These are phyloP conservation scores for Phytophthora constricta DNA, from an alignment of 352 stramenopile genomes.

Conservation along the genomic window DNA sequence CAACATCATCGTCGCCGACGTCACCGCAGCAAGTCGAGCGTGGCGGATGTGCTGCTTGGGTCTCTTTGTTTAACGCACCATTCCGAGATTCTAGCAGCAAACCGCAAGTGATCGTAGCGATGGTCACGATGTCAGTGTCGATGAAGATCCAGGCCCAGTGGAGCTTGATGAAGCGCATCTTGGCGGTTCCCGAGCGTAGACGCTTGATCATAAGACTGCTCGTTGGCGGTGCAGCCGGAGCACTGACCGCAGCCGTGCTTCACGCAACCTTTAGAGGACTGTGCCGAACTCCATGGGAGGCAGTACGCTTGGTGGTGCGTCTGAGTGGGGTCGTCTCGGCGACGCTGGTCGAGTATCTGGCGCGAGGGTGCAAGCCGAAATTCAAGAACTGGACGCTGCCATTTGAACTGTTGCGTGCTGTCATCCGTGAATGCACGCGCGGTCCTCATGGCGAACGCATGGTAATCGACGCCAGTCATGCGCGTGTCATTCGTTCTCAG, in stretches of 20 bases:
- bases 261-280: constrained; percentile 31
- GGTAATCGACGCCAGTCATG: constrained; percentile 37
- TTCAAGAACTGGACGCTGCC: constrained; percentile 56
- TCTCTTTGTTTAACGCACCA: constrained; percentile 4
- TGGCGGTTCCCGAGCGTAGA: constrained; percentile 16
- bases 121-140: constrained; percentile 9
- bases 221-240: constrained; percentile 23
- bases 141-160: constrained; percentile 19
- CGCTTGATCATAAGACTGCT: constrained; percentile 26
- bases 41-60: constrained; percentile 24
- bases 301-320: constrained; percentile 26
- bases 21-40: constrained; percentile 21
- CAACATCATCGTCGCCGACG: constrained; percentile 12
- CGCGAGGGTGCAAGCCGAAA: constrained; percentile 36
- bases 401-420: constrained; percentile 44
- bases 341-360: constrained; percentile 29
- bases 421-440: constrained; percentile 35
- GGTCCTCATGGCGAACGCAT: constrained; percentile 35
- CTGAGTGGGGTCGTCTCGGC: constrained; percentile 20
- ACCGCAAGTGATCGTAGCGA: constrained; percentile 8
- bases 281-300: constrained; percentile 42
- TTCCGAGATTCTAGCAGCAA: constrained; percentile 18
- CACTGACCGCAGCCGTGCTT: constrained; percentile 20
- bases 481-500: constrained; percentile 40
- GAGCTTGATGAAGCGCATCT: constrained; percentile 13